phyloP scores from a whole-genome alignment of 2,329 filamentous ascomycete species.

The Colletotrichum magnum region DNA sequence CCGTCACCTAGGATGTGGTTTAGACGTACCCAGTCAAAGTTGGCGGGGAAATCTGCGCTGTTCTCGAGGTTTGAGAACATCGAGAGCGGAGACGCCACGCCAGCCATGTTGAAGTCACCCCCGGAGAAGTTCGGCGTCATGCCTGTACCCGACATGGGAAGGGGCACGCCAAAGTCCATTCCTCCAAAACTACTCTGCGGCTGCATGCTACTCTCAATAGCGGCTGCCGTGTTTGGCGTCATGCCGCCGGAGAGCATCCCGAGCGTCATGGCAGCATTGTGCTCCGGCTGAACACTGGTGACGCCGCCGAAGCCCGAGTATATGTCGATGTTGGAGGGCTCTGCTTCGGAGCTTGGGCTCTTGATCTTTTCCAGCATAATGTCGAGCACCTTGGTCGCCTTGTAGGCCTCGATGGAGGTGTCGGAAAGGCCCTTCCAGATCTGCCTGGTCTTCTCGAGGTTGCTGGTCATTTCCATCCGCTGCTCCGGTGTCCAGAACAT shows the following conservation, averaged over 20 bases:
- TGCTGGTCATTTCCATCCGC: constrained; percentile 81
- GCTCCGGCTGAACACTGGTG: constrained; percentile 52
- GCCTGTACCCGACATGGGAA: constrained; percentile 48
- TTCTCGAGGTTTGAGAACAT: constrained; percentile 63
- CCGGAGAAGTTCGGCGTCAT: constrained; percentile 55
- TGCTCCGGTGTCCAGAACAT: constrained; percentile 72
- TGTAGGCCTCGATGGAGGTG: constrained; percentile 89
- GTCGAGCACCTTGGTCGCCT: constrained; percentile 84
- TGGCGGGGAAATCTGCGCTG: constrained; percentile 59
- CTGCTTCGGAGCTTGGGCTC: constrained; percentile 53
- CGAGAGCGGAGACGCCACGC: constrained; percentile 62
- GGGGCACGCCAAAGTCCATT: constrained; percentile 59
- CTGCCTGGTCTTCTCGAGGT: constrained; percentile 78
- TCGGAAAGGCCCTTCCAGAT: constrained; percentile 88
- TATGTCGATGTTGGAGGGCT: constrained; percentile 42
- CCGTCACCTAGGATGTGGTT: neutral
- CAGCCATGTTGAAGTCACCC: constrained; percentile 51
- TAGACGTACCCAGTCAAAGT: constrained; percentile 71
- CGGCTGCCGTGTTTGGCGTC: constrained; percentile 48
- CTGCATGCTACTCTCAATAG: constrained; percentile 49
- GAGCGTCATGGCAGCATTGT: constrained; percentile 58
- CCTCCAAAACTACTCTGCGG: constrained; percentile 59
- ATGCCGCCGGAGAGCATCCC: constrained; percentile 58
- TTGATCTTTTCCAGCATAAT: constrained; percentile 88
- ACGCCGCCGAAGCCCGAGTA: constrained; percentile 46